Conservation (phyloP, 495 filamentous ascomycete genomes). For the Aspergillus olivimuriae region DNA sequence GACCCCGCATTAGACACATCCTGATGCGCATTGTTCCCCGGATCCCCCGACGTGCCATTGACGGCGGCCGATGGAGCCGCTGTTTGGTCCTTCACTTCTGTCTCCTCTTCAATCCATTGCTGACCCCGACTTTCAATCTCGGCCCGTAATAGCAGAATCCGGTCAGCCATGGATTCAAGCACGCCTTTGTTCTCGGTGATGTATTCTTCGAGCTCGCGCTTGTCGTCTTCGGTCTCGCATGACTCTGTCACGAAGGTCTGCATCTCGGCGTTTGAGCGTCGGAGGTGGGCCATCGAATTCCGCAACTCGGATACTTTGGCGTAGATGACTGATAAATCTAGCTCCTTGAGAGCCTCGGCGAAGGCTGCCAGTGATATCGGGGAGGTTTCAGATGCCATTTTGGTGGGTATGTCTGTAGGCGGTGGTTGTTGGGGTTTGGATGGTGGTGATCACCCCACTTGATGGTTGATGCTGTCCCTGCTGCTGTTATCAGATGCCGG, state of each 20-base stretch:
- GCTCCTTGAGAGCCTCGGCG: conserved; percentile 64
- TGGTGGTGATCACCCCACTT: too few relatives aligned
- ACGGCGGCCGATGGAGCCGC: neutral
- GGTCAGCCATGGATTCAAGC: conserved; percentile 63
- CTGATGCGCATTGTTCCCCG: neutral
- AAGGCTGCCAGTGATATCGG: conserved; percentile 37
- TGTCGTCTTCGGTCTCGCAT: conserved; percentile 56
- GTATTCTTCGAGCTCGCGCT: conserved; percentile 41
- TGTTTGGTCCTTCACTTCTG: conserved; percentile 5
- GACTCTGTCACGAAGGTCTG: conserved; percentile 48
- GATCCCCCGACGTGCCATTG: neutral
- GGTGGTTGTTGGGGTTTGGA: too few relatives aligned
- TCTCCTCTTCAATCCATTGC: conserved; percentile 55
- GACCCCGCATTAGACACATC: neutral
- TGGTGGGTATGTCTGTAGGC: too few relatives aligned
- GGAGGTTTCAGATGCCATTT: conserved; percentile 13
- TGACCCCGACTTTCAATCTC: conserved; percentile 75
- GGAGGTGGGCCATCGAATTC: conserved; percentile 77
- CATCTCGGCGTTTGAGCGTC: conserved; percentile 70
- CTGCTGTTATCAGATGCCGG: too few relatives aligned
- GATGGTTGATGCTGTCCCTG: too few relatives aligned
- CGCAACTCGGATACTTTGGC: conserved; percentile 74
- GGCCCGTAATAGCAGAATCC: conserved; percentile 57
- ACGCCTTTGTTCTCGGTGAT: conserved; percentile 68
- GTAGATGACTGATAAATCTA: conserved; percentile 66